Base-by-base conservation (phyloP, 1,284 basidiomycete genomes). In the Pterula multifida region DNA sequence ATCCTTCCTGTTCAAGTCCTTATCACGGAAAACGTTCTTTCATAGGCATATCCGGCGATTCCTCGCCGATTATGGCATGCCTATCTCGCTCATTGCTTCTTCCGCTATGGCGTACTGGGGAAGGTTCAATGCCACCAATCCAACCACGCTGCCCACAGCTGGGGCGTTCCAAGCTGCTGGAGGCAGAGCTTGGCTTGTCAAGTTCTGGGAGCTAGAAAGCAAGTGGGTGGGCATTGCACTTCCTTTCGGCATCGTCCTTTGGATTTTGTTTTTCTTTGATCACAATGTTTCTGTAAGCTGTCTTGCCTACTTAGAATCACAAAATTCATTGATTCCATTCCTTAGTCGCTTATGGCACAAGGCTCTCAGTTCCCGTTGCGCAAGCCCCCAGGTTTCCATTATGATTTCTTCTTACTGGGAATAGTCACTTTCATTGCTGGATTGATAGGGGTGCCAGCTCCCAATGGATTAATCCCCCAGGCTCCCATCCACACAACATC, bases 381-480 rank as follows among this genome's bases (percentile, higher is more conserved):
- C 23, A 94, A 95, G 59, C 93, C 94, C 1, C 85, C 93, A 0
- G 94, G 90, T 0, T 97, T 97, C 62, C 92, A 97, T 59, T 93
- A 79, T 57, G 87, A 90, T 60, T 88, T 90, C 61, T 87, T 92
- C 71, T 70, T 93, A 2, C 78, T 98, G 13, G 95, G 94, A 2
- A 72, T 95, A 54, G 93, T 90, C 0, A 97, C 94, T 0, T 88
- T 98, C 58, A 79, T 97, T 47, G 85, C 93, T 2, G 94, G 92
- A 0, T 69, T 98, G 17, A 72, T 98, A 2, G 94, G 94, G 15
- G 62, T 96, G 2, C 93, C 94, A 0, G 93, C 94, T 0, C 94
- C 94, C 0, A 97, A 98, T 59, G 94, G 93, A 2, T 75, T 95
- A 21, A 96, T 98, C 47, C 94, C 94, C 0, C 95, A 98, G 66